Percentiles rank a stretch among this genome's conserved stretches.
Evolutionary conservation across 768 basidiomycete genomes (phyloP).

Genomic region (Pleurotus cornucopiae): DNA sequence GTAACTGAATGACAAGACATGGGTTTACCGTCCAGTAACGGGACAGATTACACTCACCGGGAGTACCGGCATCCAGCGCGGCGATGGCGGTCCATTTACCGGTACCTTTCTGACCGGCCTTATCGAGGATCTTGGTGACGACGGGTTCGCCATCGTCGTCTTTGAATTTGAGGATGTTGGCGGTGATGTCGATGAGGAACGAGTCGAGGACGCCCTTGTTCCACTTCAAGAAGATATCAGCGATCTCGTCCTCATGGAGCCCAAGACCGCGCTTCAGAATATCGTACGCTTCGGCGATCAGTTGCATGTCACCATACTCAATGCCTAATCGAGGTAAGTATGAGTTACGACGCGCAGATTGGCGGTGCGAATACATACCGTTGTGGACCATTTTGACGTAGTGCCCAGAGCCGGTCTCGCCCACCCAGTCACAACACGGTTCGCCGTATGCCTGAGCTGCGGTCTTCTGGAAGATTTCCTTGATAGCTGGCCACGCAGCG

Average conservation of each 20-base stretch:
- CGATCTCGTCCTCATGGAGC: constrained; percentile 82
- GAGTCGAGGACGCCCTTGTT: constrained; percentile 99
- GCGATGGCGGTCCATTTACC: constrained; percentile 99
- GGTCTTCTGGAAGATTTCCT: constrained; percentile 98
- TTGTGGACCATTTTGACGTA: constrained; percentile 99
- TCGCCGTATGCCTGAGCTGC: constrained; percentile 92
- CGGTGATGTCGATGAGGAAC: constrained; percentile 98
- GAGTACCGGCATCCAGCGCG: constrained; percentile 88
- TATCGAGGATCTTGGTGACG: constrained; percentile 90
- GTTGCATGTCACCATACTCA: constrained; percentile 99
- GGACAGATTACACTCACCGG: constrained; percentile 46
- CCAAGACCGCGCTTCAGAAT: constrained; percentile 97
- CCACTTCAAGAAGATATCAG: constrained; percentile 91
- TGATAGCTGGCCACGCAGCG: constrained; percentile 94
- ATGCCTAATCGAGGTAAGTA: constrained; percentile 58
- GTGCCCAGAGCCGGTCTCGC: constrained; percentile 91
- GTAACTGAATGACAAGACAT: constrained; percentile 58
- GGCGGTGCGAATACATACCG: constrained; percentile 35
- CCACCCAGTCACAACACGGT: constrained; percentile 99
- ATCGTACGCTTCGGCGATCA: constrained; percentile 98
- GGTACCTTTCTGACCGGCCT: constrained; percentile 98
- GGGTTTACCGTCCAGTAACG: constrained; percentile 4
- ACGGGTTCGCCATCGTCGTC: constrained; percentile 92
- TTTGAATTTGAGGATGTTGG: constrained; percentile 95
- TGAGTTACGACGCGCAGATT: constrained; percentile 1